Evolutionary conservation across 495 filamentous ascomycete species (phyloP).

Genomic region (Pyronema domesticum): DNA sequence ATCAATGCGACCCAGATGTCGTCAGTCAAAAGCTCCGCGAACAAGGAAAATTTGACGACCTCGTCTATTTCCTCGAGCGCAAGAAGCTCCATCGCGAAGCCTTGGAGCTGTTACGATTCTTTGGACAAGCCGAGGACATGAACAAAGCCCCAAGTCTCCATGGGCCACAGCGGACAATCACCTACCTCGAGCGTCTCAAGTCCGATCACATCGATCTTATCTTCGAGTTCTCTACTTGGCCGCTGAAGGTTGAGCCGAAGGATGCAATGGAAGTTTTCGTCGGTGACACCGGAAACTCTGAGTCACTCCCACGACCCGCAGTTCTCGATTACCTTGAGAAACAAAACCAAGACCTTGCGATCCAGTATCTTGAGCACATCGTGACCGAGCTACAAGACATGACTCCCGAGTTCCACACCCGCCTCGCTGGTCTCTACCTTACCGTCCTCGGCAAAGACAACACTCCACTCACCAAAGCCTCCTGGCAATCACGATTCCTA

Average conservation of each 20-base stretch:
- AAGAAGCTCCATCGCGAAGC: slow-evolving; percentile 86
- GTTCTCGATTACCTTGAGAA: slow-evolving; percentile 56
- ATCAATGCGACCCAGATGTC: slow-evolving; percentile 91
- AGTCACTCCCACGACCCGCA: slow-evolving; percentile 59
- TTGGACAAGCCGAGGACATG: slow-evolving; percentile 54
- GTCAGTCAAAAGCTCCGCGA: slow-evolving; percentile 85
- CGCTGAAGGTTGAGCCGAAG: slow-evolving; percentile 48
- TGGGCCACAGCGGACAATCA: slow-evolving; percentile 67
- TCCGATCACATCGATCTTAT: slow-evolving; percentile 81
- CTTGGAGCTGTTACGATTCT: slow-evolving; percentile 61
- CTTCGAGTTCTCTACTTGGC: slow-evolving; percentile 82
- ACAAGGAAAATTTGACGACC: slow-evolving; percentile 71
- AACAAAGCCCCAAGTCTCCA: slow-evolving; percentile 50
- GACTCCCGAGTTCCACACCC: slow-evolving; percentile 73
- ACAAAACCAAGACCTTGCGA: slow-evolving; percentile 51
- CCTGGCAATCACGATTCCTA: slow-evolving; percentile 35
- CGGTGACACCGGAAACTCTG: slow-evolving; percentile 85
- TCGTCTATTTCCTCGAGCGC: slow-evolving; percentile 92
- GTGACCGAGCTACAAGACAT: slow-evolving; percentile 71
- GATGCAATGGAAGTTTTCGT: slow-evolving; percentile 92
- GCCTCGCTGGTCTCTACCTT: slow-evolving; percentile 59
- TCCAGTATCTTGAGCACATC: slow-evolving; percentile 79
- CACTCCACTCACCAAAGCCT: not conserved
- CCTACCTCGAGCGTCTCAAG: slow-evolving; percentile 77
- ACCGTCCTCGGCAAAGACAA: slow-evolving; percentile 26